Evolutionary conservation across 2,329 filamentous ascomycete species (phyloP), one percentile per base, ranked within the genome.

Genomic region (Aspergillus fischeri): DNA sequence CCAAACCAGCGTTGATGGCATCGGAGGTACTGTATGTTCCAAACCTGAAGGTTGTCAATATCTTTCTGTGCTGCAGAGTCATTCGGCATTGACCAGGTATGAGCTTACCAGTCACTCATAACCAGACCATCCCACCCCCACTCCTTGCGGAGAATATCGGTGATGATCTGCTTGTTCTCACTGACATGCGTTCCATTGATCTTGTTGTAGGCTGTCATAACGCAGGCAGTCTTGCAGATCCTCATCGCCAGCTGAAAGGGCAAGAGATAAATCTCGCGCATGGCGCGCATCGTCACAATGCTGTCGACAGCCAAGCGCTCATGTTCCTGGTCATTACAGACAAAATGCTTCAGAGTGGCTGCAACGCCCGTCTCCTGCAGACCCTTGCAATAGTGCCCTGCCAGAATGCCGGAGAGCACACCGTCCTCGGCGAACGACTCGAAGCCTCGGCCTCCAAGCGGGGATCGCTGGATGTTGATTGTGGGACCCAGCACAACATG

Each of bases 351-450:
- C 63, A 92, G 86, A 0, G 90, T 91, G 10, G 90, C 89, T 7
- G 87, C 86, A 41, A 94, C 82, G 0, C 88, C 87, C 59, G 85
- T 86, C 25, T 87, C 86, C 68, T 94, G 90, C 54, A 90, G 77
- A 7, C 88, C 89, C 50, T 83, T 85, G 67, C 90, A 87, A 60
- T 90, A 90, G 58, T 88, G 82, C 0, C 87, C 84, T 11, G 88
- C 87, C 59, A 92, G 77, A 60, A 86, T 88, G 32, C 89, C 89
- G 0, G 89, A 90, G 4, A 95, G 80, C 9, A 87, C 82, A 0
- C 90, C 90, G 63, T 94, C 91, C 71, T 94, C 91, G 0, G 89
- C 91, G 71, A 92, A 94, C 0, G 90, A 92, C 73, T 95, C 91
- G 64, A 94, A 95, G 62, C 92, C 92, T 58, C 91, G 83, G 20